These are phyloP conservation scores for Fusarium miscanthi DNA, from an alignment of 2,329 filamentous ascomycete species.

Conservation along the genomic window DNA sequence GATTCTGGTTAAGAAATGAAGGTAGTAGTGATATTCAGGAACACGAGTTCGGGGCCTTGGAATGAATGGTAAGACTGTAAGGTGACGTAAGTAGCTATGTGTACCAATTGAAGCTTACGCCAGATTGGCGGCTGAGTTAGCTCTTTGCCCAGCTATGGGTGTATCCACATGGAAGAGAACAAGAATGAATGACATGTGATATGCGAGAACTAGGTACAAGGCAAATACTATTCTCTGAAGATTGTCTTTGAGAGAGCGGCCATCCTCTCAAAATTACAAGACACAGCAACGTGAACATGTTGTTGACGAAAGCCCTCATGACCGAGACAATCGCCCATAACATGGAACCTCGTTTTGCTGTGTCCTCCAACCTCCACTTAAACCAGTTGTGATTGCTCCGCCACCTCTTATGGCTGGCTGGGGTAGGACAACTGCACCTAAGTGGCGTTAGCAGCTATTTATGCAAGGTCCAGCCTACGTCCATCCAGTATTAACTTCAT, in stretches of 20 bases:
- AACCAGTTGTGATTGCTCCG: not conserved
- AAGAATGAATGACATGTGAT: constrained; percentile 28
- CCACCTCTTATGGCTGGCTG: constrained; percentile 4
- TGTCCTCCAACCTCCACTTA: not conserved
- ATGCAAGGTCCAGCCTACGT: constrained; percentile 23
- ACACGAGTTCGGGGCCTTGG: constrained; percentile 15
- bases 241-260: not conserved
- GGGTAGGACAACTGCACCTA: constrained; percentile 26
- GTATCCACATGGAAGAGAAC: not conserved
- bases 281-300: not conserved
- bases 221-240: not conserved
- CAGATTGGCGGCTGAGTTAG: constrained; percentile 20
- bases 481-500: not conserved
- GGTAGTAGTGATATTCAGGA: constrained; percentile 18
- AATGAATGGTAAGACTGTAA: constrained; percentile 30
- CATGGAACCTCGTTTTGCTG: not conserved
- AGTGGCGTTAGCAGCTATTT: constrained; percentile 21
- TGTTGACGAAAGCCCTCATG: not conserved
- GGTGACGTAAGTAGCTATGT: constrained; percentile 20
- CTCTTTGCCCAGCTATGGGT: not conserved
- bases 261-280: not conserved
- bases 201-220: not conserved
- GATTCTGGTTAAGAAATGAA: not conserved
- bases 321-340: not conserved
- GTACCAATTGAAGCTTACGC: constrained; percentile 4